Conservation (phyloP, 1,284 basidiomycete genomes). For the Retiboletus flavoniger region DNA sequence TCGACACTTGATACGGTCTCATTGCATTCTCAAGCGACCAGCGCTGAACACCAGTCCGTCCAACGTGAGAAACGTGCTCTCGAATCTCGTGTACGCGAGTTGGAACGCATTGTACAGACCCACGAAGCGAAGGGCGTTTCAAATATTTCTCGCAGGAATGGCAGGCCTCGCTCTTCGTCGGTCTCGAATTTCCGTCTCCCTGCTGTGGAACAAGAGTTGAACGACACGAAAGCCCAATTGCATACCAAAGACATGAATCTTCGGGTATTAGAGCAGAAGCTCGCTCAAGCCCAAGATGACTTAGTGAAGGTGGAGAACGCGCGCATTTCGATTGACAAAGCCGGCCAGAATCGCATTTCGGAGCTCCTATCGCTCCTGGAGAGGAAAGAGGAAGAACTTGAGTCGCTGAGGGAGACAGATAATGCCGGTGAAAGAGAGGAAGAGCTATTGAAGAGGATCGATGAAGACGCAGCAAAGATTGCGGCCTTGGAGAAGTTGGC, state of each 20-base stretch:
- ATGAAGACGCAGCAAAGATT: conserved; percentile 65
- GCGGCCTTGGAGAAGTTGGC: conserved; percentile 48
- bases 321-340: conserved; percentile 52
- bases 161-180: conserved; percentile 49
- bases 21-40: conserved; percentile 48
- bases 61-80: conserved; percentile 55
- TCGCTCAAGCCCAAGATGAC: conserved; percentile 47
- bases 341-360: conserved; percentile 41
- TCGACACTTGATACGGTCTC: conserved; percentile 57
- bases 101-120: conserved; percentile 46
- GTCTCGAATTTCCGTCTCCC: conserved; percentile 48
- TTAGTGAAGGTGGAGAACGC: conserved; percentile 58
- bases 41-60: conserved; percentile 44
- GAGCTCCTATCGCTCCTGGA: conserved; percentile 47
- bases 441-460: conserved; percentile 57
- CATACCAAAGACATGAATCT: conserved; percentile 47
- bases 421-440: conserved; percentile 47
- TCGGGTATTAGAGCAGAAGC: conserved; percentile 43
- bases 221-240: conserved; percentile 43
- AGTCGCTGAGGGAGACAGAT: conserved; percentile 40
- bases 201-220: conserved; percentile 55
- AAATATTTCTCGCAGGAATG: conserved; percentile 31
- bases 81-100: conserved; percentile 53
- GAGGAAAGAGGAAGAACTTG: conserved; percentile 58
- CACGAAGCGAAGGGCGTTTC: conserved; percentile 35